A percentile compares a stretch with the other conserved stretches of the same genome.
Conservation (phyloP, 352 stramenopile species). For the Globisporangium emineosum region DNA sequence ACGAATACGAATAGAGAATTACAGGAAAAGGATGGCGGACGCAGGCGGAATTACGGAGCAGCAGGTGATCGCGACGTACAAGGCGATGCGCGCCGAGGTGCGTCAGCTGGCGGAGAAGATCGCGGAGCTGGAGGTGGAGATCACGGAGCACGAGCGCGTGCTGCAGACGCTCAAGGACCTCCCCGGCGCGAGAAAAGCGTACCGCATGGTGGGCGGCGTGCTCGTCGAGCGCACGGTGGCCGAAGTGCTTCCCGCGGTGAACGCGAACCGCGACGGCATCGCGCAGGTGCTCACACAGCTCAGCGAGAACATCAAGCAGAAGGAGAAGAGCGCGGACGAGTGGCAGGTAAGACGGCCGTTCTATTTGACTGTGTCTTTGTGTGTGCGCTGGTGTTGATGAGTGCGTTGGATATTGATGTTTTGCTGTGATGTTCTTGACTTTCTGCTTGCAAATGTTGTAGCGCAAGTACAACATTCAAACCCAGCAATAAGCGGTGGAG, state of each 20-base stretch:
- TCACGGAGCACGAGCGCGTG: conserved; percentile 80
- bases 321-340: conserved; percentile 78
- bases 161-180: conserved; percentile 77
- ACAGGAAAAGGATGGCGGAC: conserved; percentile 32
- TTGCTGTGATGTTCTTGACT: not conserved
- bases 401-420: not conserved
- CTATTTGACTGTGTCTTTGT: not conserved
- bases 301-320: conserved; percentile 79
- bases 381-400: not conserved
- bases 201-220: conserved; percentile 95
- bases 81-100: conserved; percentile 79
- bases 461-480: conserved; percentile 86
- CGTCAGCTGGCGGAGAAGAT: conserved; percentile 85
- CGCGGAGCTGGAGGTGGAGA: conserved; percentile 81
- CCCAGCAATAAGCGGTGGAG: conserved; percentile 52
- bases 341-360: conserved; percentile 69
- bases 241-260: conserved; percentile 94
- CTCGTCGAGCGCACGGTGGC: conserved; percentile 95
- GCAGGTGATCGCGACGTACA: conserved; percentile 86
- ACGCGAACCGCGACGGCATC: conserved; percentile 76
- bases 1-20: not conserved
- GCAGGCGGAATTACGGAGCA: conserved; percentile 68
- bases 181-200: conserved; percentile 84
- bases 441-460: conserved; percentile 15
- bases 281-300: conserved; percentile 72